Percentiles rank a stretch among this genome's conserved stretches.
These are phyloP conservation scores for Epithele typhae DNA, from an alignment of 768 basidiomycete genomes.

Conservation along the genomic window DNA sequence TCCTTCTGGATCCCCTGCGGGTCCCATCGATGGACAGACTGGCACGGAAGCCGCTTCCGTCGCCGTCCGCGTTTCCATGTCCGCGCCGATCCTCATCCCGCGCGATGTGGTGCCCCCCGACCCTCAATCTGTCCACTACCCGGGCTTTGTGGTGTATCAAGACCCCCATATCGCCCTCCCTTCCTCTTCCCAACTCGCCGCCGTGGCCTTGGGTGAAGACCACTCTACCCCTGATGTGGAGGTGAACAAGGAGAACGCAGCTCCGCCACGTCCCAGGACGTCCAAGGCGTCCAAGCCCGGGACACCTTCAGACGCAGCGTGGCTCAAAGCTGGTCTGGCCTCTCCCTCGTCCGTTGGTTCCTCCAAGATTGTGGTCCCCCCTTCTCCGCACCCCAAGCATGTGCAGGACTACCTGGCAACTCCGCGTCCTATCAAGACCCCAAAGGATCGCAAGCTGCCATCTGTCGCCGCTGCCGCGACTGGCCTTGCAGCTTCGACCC, in stretches of 20 bases:
- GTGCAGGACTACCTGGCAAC: constrained; percentile 10
- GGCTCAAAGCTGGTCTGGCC: constrained; percentile 12
- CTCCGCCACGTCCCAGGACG: constrained; percentile 42
- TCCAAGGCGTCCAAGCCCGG: constrained; percentile 28
- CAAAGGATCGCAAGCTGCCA: constrained; percentile 1
- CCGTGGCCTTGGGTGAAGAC: constrained; percentile 1
- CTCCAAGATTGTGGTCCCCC: not conserved
- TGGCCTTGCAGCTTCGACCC: constrained; percentile 1
- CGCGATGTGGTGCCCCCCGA: constrained; percentile 43
- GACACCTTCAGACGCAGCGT: constrained; percentile 6
- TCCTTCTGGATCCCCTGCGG: not conserved
- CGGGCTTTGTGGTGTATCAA: constrained; percentile 57
- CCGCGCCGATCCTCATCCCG: constrained; percentile 2
- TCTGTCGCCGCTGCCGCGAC: not conserved
- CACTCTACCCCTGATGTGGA: constrained; percentile 34
- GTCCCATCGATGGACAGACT: not conserved
- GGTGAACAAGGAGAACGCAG: constrained; percentile 53
- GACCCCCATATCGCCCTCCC: constrained; percentile 30
- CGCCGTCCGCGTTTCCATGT: not conserved
- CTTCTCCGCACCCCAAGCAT: constrained; percentile 12
- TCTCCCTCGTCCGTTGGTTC: constrained; percentile 5
- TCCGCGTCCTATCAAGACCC: not conserved
- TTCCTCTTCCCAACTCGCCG: constrained; percentile 1
- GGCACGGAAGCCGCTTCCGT: not conserved
- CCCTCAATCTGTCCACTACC: constrained; percentile 59